phyloP scores from a whole-genome alignment of 129 eudicot species.

The Flaveria trinervia region DNA sequence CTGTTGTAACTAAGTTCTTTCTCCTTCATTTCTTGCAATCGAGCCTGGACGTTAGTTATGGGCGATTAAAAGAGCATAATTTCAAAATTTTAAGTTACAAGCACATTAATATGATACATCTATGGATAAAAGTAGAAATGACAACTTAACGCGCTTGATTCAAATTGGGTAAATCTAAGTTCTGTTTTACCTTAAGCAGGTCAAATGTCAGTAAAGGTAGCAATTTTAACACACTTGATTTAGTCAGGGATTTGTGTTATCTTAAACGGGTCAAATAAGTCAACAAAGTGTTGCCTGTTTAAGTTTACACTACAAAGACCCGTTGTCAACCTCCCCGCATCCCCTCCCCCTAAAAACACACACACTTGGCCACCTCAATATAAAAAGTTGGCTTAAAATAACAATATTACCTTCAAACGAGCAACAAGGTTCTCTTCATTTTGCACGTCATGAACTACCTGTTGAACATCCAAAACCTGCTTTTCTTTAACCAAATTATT shows the following conservation, averaged over 20 bases:
- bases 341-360: too few species aligned
- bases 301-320: background rate
- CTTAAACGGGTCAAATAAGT: background rate
- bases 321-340: background rate
- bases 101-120: background rate
- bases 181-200: background rate
- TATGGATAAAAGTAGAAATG: background rate
- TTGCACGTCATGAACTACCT: conserved; percentile 43
- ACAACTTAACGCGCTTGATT: background rate
- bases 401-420: conserved; percentile 65
- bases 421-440: conserved; percentile 90
- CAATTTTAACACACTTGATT: background rate
- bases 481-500: conserved; percentile 47
- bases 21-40: conserved; percentile 98
- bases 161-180: background rate
- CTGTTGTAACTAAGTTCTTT: conserved; percentile 59
- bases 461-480: conserved; percentile 39
- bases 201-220: background rate
- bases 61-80: background rate
- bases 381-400: background rate
- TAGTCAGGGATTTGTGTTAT: background rate
- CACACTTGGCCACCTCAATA: background rate
- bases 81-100: background rate
- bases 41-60: conserved; percentile 53
- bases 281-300: background rate